phyloP scores from a whole-genome alignment of 331 rosid genomes.

The Ulmus americana region DNA sequence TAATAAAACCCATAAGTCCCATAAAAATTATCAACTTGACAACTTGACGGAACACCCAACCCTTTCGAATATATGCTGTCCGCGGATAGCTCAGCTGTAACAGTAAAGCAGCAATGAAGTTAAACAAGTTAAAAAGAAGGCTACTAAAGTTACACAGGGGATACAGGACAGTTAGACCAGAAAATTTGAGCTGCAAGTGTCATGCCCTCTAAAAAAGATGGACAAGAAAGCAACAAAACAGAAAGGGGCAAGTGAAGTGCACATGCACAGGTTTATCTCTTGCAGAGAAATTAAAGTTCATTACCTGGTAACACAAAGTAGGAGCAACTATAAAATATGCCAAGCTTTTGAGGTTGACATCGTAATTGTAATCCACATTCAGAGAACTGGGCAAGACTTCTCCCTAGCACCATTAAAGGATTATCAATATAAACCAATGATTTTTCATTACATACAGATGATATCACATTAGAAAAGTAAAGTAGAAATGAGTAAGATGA shows the following conservation, averaged over 20 bases:
- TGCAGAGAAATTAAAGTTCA: background rate
- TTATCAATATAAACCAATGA: slow-evolving; percentile 11
- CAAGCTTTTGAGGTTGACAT: slow-evolving; percentile 59
- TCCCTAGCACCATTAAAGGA: slow-evolving; percentile 44
- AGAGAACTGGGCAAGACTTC: slow-evolving; percentile 38
- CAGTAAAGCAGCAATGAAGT: slow-evolving; percentile 21
- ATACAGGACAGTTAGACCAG: background rate
- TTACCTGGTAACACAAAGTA: slow-evolving; percentile 92
- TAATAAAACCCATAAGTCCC: slow-evolving; percentile 93
- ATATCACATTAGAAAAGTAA: too few relatives aligned
- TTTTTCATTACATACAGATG: background rate
- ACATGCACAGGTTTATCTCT: background rate
- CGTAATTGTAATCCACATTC: slow-evolving; percentile 37
- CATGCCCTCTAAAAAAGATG: background rate
- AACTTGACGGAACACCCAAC: slow-evolving; percentile 86
- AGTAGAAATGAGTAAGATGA: too few relatives aligned
- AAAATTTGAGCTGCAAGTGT: background rate
- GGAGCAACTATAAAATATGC: slow-evolving; percentile 94
- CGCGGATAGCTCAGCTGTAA: slow-evolving; percentile 86
- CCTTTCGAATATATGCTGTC: slow-evolving; percentile 64
- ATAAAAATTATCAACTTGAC: slow-evolving; percentile 79
- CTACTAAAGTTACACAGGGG: background rate
- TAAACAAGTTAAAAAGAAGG: background rate
- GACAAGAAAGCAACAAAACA: slow-evolving; percentile 6
- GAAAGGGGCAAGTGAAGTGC: background rate